Evolutionary conservation across 164 flowering plant species (phyloP).

Genomic region (Liriodendron chinense): DNA sequence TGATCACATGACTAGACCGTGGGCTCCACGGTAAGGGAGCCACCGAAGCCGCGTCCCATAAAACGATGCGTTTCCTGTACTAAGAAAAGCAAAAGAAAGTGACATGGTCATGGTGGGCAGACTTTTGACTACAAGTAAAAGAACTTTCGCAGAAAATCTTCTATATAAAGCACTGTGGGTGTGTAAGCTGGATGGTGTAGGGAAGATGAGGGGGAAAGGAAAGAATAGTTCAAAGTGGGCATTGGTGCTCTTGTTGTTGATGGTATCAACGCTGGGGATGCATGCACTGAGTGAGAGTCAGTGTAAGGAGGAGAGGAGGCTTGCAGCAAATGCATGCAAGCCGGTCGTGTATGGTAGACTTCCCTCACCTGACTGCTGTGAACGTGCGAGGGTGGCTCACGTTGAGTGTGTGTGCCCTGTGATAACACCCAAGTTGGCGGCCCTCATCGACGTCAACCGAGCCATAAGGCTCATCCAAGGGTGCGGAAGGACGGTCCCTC

Average conservation of each 20-base stretch:
- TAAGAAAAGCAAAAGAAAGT: not conserved
- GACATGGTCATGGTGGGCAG: not conserved
- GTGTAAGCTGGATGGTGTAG: not conserved
- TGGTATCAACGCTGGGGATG: not conserved
- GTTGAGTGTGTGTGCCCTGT: conserved; percentile 32
- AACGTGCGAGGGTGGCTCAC: conserved; percentile 25
- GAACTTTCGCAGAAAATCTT: not conserved
- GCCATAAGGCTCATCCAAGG: conserved; percentile 27
- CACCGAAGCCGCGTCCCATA: too few relatives aligned
- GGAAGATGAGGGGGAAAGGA: not conserved
- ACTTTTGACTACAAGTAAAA: not conserved
- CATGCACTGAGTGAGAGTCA: conserved; percentile 8
- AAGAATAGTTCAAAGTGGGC: not conserved
- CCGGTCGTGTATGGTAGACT: conserved; percentile 22
- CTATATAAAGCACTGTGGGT: not conserved
- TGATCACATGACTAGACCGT: too few relatives aligned
- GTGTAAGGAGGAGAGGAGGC: conserved; percentile 18
- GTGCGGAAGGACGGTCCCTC: conserved; percentile 42
- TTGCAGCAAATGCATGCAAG: conserved; percentile 20
- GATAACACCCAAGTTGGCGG: conserved; percentile 27
- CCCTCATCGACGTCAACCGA: conserved; percentile 25
- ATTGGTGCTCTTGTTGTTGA: not conserved
- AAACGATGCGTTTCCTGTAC: too few relatives aligned
- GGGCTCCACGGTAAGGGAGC: too few relatives aligned
- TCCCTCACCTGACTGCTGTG: conserved; percentile 27